Evolutionary conservation across 768 basidiomycete species (phyloP).

Genomic region (Podaxis sp.): DNA sequence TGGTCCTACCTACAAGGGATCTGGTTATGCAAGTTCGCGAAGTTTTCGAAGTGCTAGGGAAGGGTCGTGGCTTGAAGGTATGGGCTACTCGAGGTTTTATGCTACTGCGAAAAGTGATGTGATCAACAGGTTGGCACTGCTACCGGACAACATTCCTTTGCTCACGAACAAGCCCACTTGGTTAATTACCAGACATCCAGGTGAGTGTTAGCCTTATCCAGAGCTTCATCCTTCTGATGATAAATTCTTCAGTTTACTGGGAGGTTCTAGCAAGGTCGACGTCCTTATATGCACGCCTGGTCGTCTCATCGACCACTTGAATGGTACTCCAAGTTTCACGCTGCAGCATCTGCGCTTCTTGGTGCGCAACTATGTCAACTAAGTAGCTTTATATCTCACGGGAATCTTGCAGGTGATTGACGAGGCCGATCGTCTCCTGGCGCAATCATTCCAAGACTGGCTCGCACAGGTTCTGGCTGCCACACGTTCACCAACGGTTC

Average conservation of each 20-base stretch:
- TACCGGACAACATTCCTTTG: conserved; percentile 92
- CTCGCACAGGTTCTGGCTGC: conserved; percentile 78
- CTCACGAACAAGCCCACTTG: conserved; percentile 83
- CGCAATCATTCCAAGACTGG: conserved; percentile 97
- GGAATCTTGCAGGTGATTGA: conserved; percentile 72
- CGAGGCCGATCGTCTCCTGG: conserved; percentile 93
- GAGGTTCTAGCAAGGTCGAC: conserved; percentile 90
- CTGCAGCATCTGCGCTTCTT: conserved; percentile 94
- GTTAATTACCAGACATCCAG: conserved; percentile 51
- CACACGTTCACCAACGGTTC: conserved; percentile 33
- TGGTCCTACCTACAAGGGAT: conserved; percentile 92
- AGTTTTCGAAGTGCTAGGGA: conserved; percentile 80
- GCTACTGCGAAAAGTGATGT: neutral
- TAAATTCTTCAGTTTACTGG: conserved; percentile 48
- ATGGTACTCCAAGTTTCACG: conserved; percentile 84
- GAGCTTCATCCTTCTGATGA: neutral
- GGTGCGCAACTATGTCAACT: conserved; percentile 37
- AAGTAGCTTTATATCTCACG: neutral
- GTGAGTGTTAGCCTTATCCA: conserved; percentile 32
- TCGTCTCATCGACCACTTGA: conserved; percentile 89
- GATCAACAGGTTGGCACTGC: conserved; percentile 61
- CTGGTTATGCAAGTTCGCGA: conserved; percentile 90
- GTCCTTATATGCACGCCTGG: conserved; percentile 96
- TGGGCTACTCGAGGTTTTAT: conserved; percentile 2
- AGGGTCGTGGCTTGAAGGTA: conserved; percentile 86